These are phyloP conservation scores for Venturia nashicola DNA, from an alignment of 2,329 filamentous ascomycete genomes.

Conservation along the genomic window DNA sequence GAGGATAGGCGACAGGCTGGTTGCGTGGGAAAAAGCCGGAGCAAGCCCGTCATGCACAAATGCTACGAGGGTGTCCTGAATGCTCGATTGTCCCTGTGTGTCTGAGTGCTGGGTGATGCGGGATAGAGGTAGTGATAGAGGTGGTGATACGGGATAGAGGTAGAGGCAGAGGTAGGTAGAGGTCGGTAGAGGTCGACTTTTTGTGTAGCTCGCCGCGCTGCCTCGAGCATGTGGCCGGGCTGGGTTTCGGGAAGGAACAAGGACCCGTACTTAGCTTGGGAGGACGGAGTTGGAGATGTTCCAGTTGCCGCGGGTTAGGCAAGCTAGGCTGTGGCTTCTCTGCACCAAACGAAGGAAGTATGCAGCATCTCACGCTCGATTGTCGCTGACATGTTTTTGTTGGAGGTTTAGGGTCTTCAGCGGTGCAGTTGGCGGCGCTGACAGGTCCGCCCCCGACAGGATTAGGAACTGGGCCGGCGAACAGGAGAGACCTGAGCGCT, in stretches of 20 bases:
- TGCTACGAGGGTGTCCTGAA: not conserved
- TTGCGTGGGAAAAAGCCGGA: not conserved
- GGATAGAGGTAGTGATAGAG: not conserved
- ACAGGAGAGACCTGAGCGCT: not conserved
- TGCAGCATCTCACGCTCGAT: not conserved
- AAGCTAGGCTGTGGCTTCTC: too few relatives aligned
- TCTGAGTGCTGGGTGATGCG: not conserved
- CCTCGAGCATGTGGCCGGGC: not conserved
- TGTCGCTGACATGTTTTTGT: not conserved
- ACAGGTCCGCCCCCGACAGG: not conserved
- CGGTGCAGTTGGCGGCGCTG: not conserved
- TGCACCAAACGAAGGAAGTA: not conserved
- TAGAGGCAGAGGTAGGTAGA: too few relatives aligned
- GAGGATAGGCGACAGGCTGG: conserved; percentile 10
- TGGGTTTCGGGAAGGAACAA: not conserved
- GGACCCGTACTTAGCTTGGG: too few relatives aligned
- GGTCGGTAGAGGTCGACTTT: not conserved
- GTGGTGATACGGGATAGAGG: not conserved
- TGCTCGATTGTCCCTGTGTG: not conserved
- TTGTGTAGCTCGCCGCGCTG: not conserved
- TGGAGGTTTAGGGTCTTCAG: not conserved
- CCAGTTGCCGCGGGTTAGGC: not conserved
- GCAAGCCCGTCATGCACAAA: not conserved
- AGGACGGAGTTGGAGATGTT: too few relatives aligned
- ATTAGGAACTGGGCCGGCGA: not conserved